Base-by-base conservation (phyloP, 139 green algal species). In the Gonium pectorale region DNA sequence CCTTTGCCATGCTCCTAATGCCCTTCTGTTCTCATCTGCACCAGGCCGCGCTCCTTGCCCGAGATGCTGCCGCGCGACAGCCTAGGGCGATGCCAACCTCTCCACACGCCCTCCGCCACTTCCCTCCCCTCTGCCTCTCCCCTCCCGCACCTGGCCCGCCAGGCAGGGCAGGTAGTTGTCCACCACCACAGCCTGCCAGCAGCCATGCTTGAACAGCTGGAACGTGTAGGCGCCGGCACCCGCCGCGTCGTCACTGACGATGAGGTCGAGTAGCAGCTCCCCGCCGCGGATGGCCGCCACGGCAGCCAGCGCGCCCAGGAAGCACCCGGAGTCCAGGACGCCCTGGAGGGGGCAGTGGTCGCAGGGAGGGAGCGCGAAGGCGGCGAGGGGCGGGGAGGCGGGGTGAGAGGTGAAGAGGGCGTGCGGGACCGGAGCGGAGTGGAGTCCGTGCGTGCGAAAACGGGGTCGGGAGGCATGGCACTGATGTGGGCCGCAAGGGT, bases 141-240 rank as follows among this genome's bases (percentile, higher is more conserved):
- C 62, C 60, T 8, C n/a, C 31, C 66, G 8, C 49, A 74, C 68
- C 67, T 86, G 33, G 29, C 66, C 80, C 54, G 67, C 80, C 52
- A 86, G 40, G 43, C 69, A 79, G 54, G 75, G 83, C 51, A 80
- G 85, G 75, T 75, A 87, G 68, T 87, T 87, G 64, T 86, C 66
- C 66, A 86, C 79, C 66, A 79, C 66, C 66, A 86, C 66, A 51
- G 77, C 54, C 44, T 94, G 91, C 91, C 91, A 94, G 67, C 82
- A 90, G 44, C 91, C 91, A 68, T 93, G 91, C 81, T 94, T 94
- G 86, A 92, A 94, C 83, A 94, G 92, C 86, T 93, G 90, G 59
- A 92, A 91, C 2, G 88, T 92, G 85, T 86, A 91, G 43, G 66
- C 70, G 43, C 87, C 86, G 38, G 67, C 33, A 0, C 38, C 9